These are phyloP conservation scores for Sherardia arvensis DNA, from an alignment of 257 asterid species.

Conservation along the genomic window DNA sequence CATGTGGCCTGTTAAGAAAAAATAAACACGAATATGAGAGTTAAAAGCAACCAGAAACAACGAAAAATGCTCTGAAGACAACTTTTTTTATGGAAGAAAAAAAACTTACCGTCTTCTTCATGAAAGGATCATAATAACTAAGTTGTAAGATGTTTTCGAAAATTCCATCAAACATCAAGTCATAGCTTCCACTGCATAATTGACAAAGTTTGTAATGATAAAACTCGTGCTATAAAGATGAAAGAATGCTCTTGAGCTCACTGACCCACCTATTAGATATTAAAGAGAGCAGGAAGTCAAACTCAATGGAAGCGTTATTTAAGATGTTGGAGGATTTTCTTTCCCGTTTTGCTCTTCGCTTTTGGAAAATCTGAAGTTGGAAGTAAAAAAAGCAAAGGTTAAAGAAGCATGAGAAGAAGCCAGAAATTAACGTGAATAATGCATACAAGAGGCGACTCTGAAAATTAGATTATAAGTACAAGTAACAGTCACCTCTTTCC, in stretches of 20 bases:
- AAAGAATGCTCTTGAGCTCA: conserved; percentile 6
- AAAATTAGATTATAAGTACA: neutral
- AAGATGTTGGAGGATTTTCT: conserved; percentile 34
- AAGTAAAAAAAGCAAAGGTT: neutral
- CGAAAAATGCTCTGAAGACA: neutral
- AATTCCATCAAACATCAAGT: conserved; percentile 79
- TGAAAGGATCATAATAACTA: conserved; percentile 76
- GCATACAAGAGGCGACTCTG: conserved; percentile 6
- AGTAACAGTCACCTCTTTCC: conserved; percentile 75
- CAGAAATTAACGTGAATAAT: conserved; percentile 2
- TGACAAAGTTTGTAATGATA: conserved; percentile 17
- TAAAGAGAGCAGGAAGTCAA: conserved; percentile 62
- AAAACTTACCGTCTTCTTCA: conserved; percentile 83
- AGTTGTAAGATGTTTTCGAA: conserved; percentile 83
- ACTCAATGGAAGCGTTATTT: conserved; percentile 39
- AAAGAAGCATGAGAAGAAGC: conserved; percentile 1
- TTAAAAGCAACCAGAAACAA: neutral
- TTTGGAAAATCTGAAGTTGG: conserved; percentile 70
- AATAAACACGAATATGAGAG: conserved; percentile 3
- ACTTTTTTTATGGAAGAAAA: neutral
- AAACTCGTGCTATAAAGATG: conserved; percentile 12
- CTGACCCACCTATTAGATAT: conserved; percentile 69
- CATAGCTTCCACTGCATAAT: conserved; percentile 75
- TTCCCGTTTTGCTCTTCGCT: conserved; percentile 44
- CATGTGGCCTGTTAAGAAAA: conserved; percentile 56